Percentiles rank a stretch among this genome's conserved stretches.
phyloP scores from a whole-genome alignment of 331 rosid species.

The Quercus lobata region DNA sequence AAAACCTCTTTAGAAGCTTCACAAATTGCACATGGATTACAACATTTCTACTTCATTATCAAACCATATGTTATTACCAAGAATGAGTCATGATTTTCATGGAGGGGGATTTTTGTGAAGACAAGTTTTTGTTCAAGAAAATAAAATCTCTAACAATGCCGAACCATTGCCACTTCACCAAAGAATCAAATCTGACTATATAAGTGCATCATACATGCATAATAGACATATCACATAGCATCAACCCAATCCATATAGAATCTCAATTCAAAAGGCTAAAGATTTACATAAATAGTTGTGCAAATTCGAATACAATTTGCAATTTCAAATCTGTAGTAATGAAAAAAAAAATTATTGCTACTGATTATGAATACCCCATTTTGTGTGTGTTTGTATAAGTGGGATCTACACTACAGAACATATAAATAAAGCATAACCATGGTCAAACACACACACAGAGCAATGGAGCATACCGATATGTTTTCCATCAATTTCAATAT shows the following conservation, averaged over 20 bases:
- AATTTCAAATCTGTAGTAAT: not conserved
- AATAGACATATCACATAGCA: not conserved
- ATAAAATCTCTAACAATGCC: not conserved
- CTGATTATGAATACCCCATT: too few relatives aligned
- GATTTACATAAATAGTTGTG: not conserved
- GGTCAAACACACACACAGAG: not conserved
- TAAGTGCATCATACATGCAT: not conserved
- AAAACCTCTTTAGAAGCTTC: not conserved
- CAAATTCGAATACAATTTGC: not conserved
- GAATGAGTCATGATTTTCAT: not conserved
- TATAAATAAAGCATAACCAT: not conserved
- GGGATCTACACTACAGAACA: too few relatives aligned
- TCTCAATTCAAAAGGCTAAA: not conserved
- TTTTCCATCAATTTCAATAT: conserved; percentile 62
- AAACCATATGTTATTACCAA: not conserved
- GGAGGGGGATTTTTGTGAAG: not conserved
- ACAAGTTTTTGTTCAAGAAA: not conserved
- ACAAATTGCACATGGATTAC: too few relatives aligned
- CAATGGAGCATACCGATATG: conserved; percentile 45
- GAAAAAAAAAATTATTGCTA: too few relatives aligned
- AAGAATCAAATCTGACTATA: not conserved
- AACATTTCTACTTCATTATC: not conserved
- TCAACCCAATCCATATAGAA: not conserved
- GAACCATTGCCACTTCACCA: not conserved
- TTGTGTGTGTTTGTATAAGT: too few relatives aligned